These are phyloP conservation scores for Cercospora zeina DNA, from an alignment of 2,329 filamentous ascomycete species.

Conservation along the genomic window DNA sequence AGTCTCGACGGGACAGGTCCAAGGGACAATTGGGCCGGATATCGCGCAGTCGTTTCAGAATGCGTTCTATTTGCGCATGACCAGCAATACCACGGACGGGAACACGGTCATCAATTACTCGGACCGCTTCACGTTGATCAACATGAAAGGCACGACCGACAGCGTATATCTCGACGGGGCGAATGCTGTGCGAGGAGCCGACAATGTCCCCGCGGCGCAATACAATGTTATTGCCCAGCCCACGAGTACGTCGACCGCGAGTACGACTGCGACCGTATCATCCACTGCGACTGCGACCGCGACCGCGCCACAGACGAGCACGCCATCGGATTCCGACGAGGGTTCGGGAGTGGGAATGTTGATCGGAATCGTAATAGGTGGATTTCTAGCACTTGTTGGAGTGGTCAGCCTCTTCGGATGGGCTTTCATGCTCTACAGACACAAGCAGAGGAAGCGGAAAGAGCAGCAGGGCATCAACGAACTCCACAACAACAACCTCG, in stretches of 20 bases:
- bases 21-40: constrained; percentile 23
- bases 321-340: not conserved
- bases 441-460: constrained; percentile 16
- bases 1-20: constrained; percentile 19
- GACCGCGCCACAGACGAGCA: constrained; percentile 5
- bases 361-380: constrained; percentile 18
- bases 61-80: constrained; percentile 32
- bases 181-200: constrained; percentile 20
- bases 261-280: constrained; percentile 6
- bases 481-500: not conserved
- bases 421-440: constrained; percentile 18
- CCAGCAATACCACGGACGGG: constrained; percentile 25
- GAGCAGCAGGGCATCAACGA: constrained; percentile 12
- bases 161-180: constrained; percentile 39
- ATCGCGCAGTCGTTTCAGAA: constrained; percentile 28
- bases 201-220: constrained; percentile 28
- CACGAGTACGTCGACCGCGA: constrained; percentile 3
- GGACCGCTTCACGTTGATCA: constrained; percentile 60
- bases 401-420: constrained; percentile 16
- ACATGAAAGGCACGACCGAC: constrained; percentile 62
- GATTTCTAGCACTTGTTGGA: constrained; percentile 18
- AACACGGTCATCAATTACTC: constrained; percentile 58
- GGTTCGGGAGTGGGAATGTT: constrained; percentile 2
- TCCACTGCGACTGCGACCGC: constrained; percentile 11
- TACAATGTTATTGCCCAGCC: constrained; percentile 23